Base-by-base conservation (phyloP, 805 yeast genomes). In the Candida maris region DNA sequence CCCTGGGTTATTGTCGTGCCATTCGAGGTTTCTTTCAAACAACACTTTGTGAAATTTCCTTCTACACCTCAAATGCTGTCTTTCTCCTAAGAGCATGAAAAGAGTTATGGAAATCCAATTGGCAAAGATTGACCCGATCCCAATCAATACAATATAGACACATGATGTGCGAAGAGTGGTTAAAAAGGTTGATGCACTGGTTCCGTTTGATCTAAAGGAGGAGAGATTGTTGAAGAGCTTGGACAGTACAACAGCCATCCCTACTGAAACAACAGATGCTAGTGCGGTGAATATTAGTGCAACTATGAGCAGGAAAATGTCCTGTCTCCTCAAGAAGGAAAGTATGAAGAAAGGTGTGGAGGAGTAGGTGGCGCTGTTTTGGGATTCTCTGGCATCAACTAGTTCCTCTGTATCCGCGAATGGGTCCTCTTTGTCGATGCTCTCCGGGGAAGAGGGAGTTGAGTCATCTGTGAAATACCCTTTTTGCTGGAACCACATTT, bases 41-140 rank as follows among this genome's bases (percentile, higher is more conserved):
- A 82, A 59, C 1, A 71, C 62, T 1, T 48, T 34, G 32, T 73
- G 71, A 4, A 86, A 41, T 3, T 42, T 33, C 3, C 44, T 34
- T 39, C 96, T 65, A 0, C 81, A 77, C 31, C 81, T 62, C 7
- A 63, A 46, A 31, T 79, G 85, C 44, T 82, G 87, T 9, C 65
- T 60, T 56, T 85, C 95, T 6, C 95, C 96, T 30, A 83, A 63
- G 6, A 61, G 48, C 71, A 79, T 73, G 85, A 94, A 88, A 0
- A 67, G 48, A 1, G 70, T 52, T 6, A 83, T 68, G 3, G 81
- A 76, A 0, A 68, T 28, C 81, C 87, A 79, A 30, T 65, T 58
- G 4, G 67, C 41, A 0, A 73, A 48, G 5, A 71, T 51, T 9
- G 70, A 54, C 1, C 70, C 75, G 1, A 65, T 63, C 21, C 79